Percentiles rank a stretch among this genome's conserved stretches.
Evolutionary conservation across 257 asterid species (phyloP).

Genomic region (Linaria vulgaris): DNA sequence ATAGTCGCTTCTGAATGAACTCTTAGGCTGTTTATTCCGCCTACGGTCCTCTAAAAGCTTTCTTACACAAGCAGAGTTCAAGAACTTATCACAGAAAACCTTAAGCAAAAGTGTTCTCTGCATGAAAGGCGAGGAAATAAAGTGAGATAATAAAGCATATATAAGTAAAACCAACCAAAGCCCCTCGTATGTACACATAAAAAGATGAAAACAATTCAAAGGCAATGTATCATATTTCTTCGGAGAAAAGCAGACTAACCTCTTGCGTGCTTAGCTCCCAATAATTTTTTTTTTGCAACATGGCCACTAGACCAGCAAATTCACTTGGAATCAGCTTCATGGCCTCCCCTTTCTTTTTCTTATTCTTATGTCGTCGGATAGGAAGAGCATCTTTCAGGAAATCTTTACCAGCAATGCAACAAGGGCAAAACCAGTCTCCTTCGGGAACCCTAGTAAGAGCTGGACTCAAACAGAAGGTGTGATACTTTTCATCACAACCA

Average conservation of each 20-base stretch:
- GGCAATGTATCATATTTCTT: too few relatives aligned
- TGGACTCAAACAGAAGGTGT: constrained; percentile 19
- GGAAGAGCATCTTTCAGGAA: not conserved
- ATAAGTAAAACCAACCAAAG: too few relatives aligned
- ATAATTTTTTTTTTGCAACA: constrained; percentile 8
- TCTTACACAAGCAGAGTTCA: too few relatives aligned
- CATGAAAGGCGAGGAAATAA: not conserved
- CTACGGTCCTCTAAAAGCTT: too few relatives aligned
- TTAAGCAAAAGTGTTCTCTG: constrained; percentile 13
- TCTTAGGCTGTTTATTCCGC: too few relatives aligned
- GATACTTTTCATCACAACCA: constrained; percentile 11
- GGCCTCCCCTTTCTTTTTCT: not conserved
- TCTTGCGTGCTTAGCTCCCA: not conserved
- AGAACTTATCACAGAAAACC: not conserved
- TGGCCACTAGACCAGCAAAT: not conserved
- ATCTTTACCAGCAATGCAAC: not conserved
- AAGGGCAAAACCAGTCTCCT: constrained; percentile 17
- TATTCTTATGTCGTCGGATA: not conserved
- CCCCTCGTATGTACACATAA: too few relatives aligned
- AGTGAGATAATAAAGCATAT: not conserved
- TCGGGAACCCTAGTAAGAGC: not conserved
- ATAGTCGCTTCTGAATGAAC: too few relatives aligned
- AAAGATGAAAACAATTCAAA: too few relatives aligned
- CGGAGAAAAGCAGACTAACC: constrained; percentile 6
- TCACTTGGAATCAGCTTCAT: too few relatives aligned